These are phyloP conservation scores for Malus hybrid DNA, from an alignment of 331 rosid genomes.

Conservation along the genomic window DNA sequence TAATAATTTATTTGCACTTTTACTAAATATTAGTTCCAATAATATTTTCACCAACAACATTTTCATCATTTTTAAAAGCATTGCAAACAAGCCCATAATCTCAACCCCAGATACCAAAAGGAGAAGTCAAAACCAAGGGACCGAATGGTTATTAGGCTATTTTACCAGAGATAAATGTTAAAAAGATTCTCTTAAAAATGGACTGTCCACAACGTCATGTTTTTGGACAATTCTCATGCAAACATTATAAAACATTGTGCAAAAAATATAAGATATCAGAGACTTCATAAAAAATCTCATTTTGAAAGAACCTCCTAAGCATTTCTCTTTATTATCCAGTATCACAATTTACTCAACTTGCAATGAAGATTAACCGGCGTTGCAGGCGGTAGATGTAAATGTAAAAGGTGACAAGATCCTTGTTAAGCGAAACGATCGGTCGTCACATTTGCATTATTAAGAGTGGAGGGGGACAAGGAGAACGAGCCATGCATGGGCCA, in stretches of 20 bases:
- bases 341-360: not conserved
- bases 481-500: constrained; percentile 56
- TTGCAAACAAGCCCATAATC: too few relatives aligned
- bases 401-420: not conserved
- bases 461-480: constrained; percentile 45
- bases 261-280: fast-evolving
- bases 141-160: not conserved
- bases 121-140: not conserved
- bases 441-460: constrained; percentile 36
- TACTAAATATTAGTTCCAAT: too few relatives aligned
- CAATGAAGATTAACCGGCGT: constrained; percentile 1
- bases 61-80: too few relatives aligned
- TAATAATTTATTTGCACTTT: too few relatives aligned
- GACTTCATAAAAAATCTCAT: fast-evolving
- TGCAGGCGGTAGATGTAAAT: constrained; percentile 10
- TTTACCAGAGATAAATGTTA: not conserved
- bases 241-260: too few relatives aligned
- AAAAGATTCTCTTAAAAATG: too few relatives aligned
- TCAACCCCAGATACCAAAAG: too few relatives aligned
- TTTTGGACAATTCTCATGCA: too few relatives aligned
- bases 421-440: constrained; percentile 3
- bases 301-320: too few relatives aligned
- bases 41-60: too few relatives aligned
- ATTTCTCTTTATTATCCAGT: not conserved
- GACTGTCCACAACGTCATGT: fast-evolving